Base-by-base conservation (phyloP, 805 yeast species). In the Metschnikowia gelsemii region DNA sequence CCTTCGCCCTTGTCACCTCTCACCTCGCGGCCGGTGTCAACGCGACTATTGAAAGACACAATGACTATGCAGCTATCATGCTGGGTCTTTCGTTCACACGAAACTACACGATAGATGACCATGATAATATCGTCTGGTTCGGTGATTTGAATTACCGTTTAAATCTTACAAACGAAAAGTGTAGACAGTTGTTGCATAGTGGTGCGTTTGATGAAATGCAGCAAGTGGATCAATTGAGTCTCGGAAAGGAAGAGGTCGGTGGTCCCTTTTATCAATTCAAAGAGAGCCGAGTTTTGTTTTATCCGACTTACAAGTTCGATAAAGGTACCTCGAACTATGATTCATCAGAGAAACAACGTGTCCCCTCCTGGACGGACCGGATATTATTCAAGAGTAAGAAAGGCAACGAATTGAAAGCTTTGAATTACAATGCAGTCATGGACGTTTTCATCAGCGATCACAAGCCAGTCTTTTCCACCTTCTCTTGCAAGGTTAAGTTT, bases 341-440 rank as follows among this genome's bases (percentile, higher is more conserved):
- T 60, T 73, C 95, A 1, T 84, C 95, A 8, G 99, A 91, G 52
- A 91, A 91, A 59, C 91, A 84, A 48, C 75, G 99, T 53, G 82
- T 87, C 3, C 99, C 99, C 1, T 84, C 96, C 0, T 91, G 98
- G 97, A 91, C 98, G 0, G 99, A 91, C 62, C 72, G 99, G 56
- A 83, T 87, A 41, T 66, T 91, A 35, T 82, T 73, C 54, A 71
- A 74, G 45, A 88, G 95, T 27, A 60, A 68, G 3, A 65, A 64
- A 13, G 51, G 47, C 8, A 51, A 50, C 11, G 38, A 33, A 6
- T 54, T 89, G 30, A 64, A 70, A 29, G 93, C 87, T 34, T 57
- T 80, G 47, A 79, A 80, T 38, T 93, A 93, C 59, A 76, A 80
- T 40, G 77, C 84, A 36, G 80, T 81, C 1, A 78, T 78, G 50